A percentile compares a stretch with the other conserved stretches of the same genome.
These are phyloP conservation scores for Lagenidium giganteum DNA, from an alignment of 352 stramenopile genomes.

Conservation along the genomic window DNA sequence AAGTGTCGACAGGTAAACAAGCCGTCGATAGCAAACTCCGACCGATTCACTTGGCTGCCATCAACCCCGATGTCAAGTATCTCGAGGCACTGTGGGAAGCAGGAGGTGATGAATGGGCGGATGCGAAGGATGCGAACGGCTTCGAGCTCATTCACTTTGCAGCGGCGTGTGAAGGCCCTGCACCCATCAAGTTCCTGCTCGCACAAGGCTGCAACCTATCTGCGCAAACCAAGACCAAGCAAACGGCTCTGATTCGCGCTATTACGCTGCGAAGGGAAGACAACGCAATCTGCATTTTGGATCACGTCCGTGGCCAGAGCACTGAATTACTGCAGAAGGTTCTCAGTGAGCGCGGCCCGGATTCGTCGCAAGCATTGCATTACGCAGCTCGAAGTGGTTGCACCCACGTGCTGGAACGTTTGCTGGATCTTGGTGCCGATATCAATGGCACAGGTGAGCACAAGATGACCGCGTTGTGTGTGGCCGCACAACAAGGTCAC, in stretches of 20 bases:
- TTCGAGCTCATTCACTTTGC: conserved; percentile 55
- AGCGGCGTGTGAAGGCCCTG: conserved; percentile 28
- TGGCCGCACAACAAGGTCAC: conserved; percentile 39
- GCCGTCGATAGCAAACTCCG: conserved; percentile 16
- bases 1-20: conserved; percentile 31
- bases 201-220: conserved; percentile 29
- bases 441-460: conserved; percentile 22
- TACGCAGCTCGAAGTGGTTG: conserved; percentile 35
- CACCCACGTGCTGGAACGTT: conserved; percentile 24
- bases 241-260: conserved; percentile 44
- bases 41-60: conserved; percentile 52
- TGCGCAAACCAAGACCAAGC: conserved; percentile 28
- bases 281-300: conserved; percentile 35
- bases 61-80: conserved; percentile 53
- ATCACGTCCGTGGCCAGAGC: conserved; percentile 25
- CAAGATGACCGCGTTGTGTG: conserved; percentile 35
- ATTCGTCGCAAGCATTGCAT: conserved; percentile 34
- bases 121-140: conserved; percentile 31
- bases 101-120: conserved; percentile 24
- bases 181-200: conserved; percentile 36
- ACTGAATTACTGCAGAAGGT: conserved; percentile 14
- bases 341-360: conserved; percentile 25
- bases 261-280: conserved; percentile 26
- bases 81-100: conserved; percentile 35
- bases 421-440: conserved; percentile 29